Base-by-base conservation (phyloP, 2,329 filamentous ascomycete species). In the Aspergillus alliaceus region DNA sequence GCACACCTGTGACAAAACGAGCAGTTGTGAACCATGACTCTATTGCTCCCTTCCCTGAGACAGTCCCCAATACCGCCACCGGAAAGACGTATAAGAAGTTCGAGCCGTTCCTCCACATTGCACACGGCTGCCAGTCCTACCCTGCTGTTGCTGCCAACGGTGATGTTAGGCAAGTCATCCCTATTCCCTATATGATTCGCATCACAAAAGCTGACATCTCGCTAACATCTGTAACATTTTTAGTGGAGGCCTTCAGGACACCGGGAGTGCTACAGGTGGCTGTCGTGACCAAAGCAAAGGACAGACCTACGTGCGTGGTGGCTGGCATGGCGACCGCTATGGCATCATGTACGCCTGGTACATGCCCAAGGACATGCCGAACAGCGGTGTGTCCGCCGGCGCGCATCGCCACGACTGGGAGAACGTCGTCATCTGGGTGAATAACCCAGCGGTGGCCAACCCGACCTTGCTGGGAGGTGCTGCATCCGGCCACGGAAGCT, bases 381-480 rank as follows among this genome's bases (percentile, higher is more conserved):
- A 25, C 44, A 40, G 32, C 18, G 53, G 53, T 2, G 25, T 54
- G 3, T 54, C 53, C 1, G 6, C 34, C 6, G 53, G 53, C 8
- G 53, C 53, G n/a, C 53, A 54, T 35, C 53, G 53, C 7, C 53
- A 54, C 25, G 53, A 54, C 32, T 54, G 53, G 53, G 53, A 54
- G 53, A 54, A 54, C 35, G 53, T 54, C 18, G 53, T 54, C 14
- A 49, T 54, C 24, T 54, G 53, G 53, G 53, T 54, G 4, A 31
- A 54, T 22, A 40, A 54, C 35, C 53, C 53, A 8, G 37, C 32
- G 14, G 24, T 15, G 6, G 44, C 24, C 12, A 54, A 40, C 14
- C 53, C 46, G 20, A 40, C 44, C 12, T 18, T 54, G 29, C 46
- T 54, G 14, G 51, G 51, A 8, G 51, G 51, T 8, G 51, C 39